Conservation (phyloP, 352 stramenopile genomes). For the Phytophthora capsici region DNA sequence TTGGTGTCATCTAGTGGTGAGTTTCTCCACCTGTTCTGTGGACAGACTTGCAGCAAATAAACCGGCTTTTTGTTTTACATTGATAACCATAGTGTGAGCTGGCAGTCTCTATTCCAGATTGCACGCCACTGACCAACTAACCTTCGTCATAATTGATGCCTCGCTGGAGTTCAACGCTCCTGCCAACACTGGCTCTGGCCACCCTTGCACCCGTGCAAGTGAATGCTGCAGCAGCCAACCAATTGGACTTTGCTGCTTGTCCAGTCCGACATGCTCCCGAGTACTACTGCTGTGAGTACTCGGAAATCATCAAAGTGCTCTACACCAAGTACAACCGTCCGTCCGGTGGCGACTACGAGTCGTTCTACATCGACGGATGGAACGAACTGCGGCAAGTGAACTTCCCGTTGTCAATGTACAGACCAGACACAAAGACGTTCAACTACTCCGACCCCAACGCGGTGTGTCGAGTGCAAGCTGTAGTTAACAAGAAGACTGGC, state of each 20-base stretch:
- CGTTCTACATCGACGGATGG: slow-evolving; percentile 42
- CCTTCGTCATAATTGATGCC: not conserved
- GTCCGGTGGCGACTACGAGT: slow-evolving; percentile 30
- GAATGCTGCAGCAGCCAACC: slow-evolving; percentile 17
- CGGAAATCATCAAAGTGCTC: slow-evolving; percentile 27
- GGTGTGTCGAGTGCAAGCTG: slow-evolving; percentile 36
- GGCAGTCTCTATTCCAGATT: not conserved
- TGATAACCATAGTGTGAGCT: not conserved
- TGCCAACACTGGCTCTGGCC: not conserved
- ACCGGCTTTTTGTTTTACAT: not conserved
- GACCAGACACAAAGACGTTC: slow-evolving; percentile 36
- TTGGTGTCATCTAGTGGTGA: too few species aligned
- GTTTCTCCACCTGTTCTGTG: not conserved
- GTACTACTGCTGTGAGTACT: slow-evolving; percentile 34
- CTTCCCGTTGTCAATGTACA: slow-evolving; percentile 39
- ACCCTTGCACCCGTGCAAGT: slow-evolving; percentile 7
- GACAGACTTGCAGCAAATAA: not conserved
- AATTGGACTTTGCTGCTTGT: slow-evolving; percentile 41
- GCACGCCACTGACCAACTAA: not conserved
- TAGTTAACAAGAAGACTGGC: slow-evolving; percentile 27
- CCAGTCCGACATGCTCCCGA: slow-evolving; percentile 25
- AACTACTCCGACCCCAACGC: slow-evolving; percentile 36
- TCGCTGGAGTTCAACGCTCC: slow-evolving; percentile 2
- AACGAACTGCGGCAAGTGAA: slow-evolving; percentile 39
- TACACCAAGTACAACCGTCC: slow-evolving; percentile 46